Percentiles rank a stretch among this genome's conserved stretches.
Evolutionary conservation across 176 grass and related monocot species (phyloP).

Genomic region (Phyllostachys edulis): DNA sequence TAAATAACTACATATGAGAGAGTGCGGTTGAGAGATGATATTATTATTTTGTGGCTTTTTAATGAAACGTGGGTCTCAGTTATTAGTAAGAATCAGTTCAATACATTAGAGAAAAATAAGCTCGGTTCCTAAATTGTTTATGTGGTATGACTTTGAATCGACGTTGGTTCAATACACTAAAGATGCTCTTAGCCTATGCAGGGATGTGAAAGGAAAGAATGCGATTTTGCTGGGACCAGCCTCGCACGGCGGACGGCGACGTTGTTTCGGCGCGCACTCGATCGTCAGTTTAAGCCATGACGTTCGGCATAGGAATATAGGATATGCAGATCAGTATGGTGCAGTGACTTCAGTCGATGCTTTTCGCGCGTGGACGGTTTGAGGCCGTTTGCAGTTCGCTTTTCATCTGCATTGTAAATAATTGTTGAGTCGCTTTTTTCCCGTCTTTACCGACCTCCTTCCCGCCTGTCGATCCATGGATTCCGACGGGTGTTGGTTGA

Average conservation of each 20-base stretch:
- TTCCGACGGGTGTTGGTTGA: slow-evolving; percentile 9
- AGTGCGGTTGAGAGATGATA: too few species aligned
- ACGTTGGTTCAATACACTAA: too few species aligned
- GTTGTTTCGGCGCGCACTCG: slow-evolving; percentile 12
- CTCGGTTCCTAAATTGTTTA: too few species aligned
- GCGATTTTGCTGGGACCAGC: neutral
- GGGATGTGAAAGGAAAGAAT: slow-evolving; percentile 12
- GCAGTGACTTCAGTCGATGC: neutral
- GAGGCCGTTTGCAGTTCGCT: slow-evolving; percentile 18
- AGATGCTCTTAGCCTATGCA: neutral
- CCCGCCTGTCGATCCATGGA: neutral
- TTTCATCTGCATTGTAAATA: slow-evolving; percentile 1
- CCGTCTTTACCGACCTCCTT: slow-evolving; percentile 9
- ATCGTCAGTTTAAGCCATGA: slow-evolving; percentile 7
- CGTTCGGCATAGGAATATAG: slow-evolving; percentile 17
- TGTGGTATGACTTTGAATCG: too few species aligned
- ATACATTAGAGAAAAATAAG: too few species aligned
- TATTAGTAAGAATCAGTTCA: too few species aligned
- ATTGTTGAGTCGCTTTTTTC: neutral
- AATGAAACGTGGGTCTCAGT: too few species aligned
- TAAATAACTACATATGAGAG: too few species aligned
- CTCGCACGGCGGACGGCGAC: slow-evolving; percentile 20
- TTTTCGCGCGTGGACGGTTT: neutral
- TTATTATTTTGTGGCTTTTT: too few species aligned
- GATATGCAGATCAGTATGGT: neutral